Evolutionary conservation across 352 stramenopile species (phyloP).

Genomic region (Phytopythium kandeliae): DNA sequence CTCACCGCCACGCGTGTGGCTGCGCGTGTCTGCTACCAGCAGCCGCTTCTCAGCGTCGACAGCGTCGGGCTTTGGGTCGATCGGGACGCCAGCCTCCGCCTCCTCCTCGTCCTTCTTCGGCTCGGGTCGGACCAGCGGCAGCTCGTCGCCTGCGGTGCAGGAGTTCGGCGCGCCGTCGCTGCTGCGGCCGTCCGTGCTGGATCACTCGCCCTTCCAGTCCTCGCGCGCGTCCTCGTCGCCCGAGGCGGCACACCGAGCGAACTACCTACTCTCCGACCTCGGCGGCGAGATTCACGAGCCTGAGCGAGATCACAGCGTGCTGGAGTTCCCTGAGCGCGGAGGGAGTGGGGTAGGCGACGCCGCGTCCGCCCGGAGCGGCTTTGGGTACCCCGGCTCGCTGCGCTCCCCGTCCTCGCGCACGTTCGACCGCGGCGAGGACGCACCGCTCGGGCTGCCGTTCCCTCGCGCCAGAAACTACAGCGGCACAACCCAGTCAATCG

Average conservation of each 20-base stretch:
- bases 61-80: conserved; percentile 34
- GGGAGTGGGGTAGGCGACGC: neutral
- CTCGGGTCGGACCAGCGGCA: neutral
- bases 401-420: conserved; percentile 20
- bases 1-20: neutral
- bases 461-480: conserved; percentile 2
- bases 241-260: conserved; percentile 15
- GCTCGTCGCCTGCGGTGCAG: conserved; percentile 12
- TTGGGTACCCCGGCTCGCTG: conserved; percentile 30
- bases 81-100: conserved; percentile 14
- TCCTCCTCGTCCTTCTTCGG: conserved; percentile 12
- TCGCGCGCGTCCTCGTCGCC: conserved; percentile 4
- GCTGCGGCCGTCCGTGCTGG: conserved; percentile 15
- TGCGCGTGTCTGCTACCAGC: neutral
- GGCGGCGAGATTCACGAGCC: conserved; percentile 50
- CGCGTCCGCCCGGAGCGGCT: conserved; percentile 6
- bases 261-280: conserved; percentile 49
- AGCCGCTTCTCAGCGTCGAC: conserved; percentile 1
- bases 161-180: conserved; percentile 15
- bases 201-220: conserved; percentile 19
- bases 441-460: neutral
- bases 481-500: neutral
- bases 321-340: neutral
- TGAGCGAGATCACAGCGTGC: conserved; percentile 11
- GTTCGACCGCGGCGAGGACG: conserved; percentile 20